Base-by-base conservation (phyloP, 345 rosid species). In the Eucalyptus victrix region DNA sequence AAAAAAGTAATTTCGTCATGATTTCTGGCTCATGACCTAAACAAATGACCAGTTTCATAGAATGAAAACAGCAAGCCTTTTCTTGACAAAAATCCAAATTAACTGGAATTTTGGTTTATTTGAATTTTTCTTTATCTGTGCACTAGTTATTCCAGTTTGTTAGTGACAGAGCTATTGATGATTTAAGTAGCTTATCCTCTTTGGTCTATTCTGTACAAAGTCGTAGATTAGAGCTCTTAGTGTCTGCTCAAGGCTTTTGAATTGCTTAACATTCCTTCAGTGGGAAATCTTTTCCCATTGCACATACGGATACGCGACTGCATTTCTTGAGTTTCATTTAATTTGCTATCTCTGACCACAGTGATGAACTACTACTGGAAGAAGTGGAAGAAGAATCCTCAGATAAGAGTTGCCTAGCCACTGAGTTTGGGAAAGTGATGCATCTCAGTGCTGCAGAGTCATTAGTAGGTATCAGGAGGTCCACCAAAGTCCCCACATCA, bases 361-460 rank as follows among this genome's bases (percentile, higher is more conserved):
- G 99, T 87, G 99, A 96, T 86, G 99, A 98, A 11, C 96, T 94
- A 86, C 96, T 98, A 88, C 92, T 98, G 88, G 95, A 98, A 94
- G 99, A 98, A 89, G 99, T 98, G 88, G 95, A 98, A 94, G 99
- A 98, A 90, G 99, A 96, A 94, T 93, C 95, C 51, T 87, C 93
- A 23, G 96, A 95, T 88, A 94, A 91, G 91, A 92, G 92, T 90
- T 91, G 87, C 91, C 47, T 98, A 89, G 90, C 93, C 89, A 88
- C 94, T 87, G 97, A 95, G 87, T 95, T 97, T 89, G 92, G 93
- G 92, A 94, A 93, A 93, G 94, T 91, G 89, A 93, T 96, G 97
- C 97, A 93, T 89, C 93, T 98, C 87, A 93, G 94, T 91, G 90
- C 96, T n/a, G 89, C 95, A 58, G 96, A 97, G 89, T 90, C 94